These are phyloP conservation scores for Ophiostoma montium DNA, from an alignment of 2,329 filamentous ascomycete genomes.

Conservation along the genomic window DNA sequence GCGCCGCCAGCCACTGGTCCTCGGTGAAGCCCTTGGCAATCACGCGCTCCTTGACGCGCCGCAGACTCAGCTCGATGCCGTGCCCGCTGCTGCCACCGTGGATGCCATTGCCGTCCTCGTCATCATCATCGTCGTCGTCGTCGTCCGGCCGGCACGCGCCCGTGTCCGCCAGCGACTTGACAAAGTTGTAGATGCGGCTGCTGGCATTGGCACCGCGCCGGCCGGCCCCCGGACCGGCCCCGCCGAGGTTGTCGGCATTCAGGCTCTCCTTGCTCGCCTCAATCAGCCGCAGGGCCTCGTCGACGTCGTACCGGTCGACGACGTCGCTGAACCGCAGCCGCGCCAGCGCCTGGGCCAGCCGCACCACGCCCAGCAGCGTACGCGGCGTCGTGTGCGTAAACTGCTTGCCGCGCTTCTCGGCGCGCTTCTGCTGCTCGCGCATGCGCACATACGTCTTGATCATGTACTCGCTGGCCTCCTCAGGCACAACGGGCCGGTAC, in stretches of 20 bases:
- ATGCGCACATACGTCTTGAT: conserved; percentile 92
- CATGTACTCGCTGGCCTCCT: conserved; percentile 84
- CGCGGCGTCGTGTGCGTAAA: conserved; percentile 90
- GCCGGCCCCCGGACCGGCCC: conserved; percentile 29
- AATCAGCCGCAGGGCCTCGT: conserved; percentile 80
- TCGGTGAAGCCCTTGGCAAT: conserved; percentile 94
- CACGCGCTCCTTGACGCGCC: conserved; percentile 79
- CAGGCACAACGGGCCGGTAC: conserved; percentile 75
- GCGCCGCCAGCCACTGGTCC: conserved; percentile 73
- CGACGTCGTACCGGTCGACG: conserved; percentile 84
- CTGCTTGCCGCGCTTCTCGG: conserved; percentile 80
- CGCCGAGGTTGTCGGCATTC: conserved; percentile 56
- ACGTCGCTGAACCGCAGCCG: conserved; percentile 76
- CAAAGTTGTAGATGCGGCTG: conserved; percentile 88
- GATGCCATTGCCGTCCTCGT: conserved; percentile 34
- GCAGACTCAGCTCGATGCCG: conserved; percentile 63
- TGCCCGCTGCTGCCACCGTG: conserved; percentile 11
- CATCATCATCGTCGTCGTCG: conserved; percentile 40
- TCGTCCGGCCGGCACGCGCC: conserved; percentile 70
- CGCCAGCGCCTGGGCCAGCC: conserved; percentile 85
- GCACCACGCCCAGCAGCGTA: conserved; percentile 83
- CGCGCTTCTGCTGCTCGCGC: conserved; percentile 79
- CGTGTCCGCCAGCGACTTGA: conserved; percentile 73
- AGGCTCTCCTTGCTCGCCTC: conserved; percentile 90
- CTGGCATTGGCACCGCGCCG: conserved; percentile 63